Base-by-base conservation (phyloP, 1,139 yeast species). In the Hyphopichia fennica region DNA sequence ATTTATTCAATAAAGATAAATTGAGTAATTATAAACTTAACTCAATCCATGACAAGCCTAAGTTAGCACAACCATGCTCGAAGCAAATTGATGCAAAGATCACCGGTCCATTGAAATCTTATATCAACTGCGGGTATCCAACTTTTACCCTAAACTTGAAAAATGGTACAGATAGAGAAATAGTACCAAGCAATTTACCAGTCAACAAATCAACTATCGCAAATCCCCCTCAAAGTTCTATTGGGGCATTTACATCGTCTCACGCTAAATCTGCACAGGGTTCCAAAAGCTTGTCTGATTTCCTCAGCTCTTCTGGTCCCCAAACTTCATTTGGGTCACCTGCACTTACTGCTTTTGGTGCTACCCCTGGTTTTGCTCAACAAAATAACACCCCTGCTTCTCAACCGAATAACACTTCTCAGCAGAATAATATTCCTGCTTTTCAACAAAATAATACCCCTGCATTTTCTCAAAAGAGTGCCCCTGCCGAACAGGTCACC, bases 11-110 rank as follows among this genome's bases (percentile, higher is more conserved):
- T 37, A 70, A 68, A 44, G 77, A 72, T 32, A 73, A 72, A 46
- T 56, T 72, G 36, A 45, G 58, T 1, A 62, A 62, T 42, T 75
- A 82, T 52, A 70, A 75, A 45, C 63, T 74, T 42, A 62, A 68
- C 43, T 71, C 78, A 47, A 41, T 65, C 54, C 47, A 55, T 28
- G 78, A 68, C 16, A 79, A 79, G 58, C 78, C 65, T 56, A 81
- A 69, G 55, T 75, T 57, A 53, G 65, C 78, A 16, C 91, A 82
- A 46, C 74, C 85, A 0, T 84, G 72, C 55, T 77, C 90, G 1
- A 46, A 54, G 2, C 74, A 73, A 41, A 67, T 87, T 17, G 81
- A 84, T 46, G 46, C 49, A 2, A 81, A 79, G 53, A 59, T 81
- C n/a, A 55, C 53, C 7, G 63, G 64, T 2, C 54, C 53, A n/a